These are phyloP conservation scores for Melampsora occidentalis DNA, from an alignment of 1,284 basidiomycete genomes.

Conservation along the genomic window DNA sequence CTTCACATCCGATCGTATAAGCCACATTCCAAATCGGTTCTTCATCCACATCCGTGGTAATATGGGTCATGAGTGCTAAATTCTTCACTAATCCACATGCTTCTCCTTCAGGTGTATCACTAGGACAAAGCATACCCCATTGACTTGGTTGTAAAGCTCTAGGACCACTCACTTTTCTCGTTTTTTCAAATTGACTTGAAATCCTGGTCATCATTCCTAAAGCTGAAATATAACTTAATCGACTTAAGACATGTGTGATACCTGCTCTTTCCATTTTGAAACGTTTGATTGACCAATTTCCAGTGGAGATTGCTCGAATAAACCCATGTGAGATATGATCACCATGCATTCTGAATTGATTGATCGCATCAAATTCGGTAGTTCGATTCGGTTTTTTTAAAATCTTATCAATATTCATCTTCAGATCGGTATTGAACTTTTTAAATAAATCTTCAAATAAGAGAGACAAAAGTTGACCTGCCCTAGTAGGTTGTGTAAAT, in stretches of 20 bases:
- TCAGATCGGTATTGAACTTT: slow-evolving; percentile 95
- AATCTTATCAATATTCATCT: slow-evolving; percentile 94
- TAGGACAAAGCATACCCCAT: slow-evolving; percentile 98
- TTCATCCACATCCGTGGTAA: slow-evolving; percentile 98
- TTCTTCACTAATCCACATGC: slow-evolving; percentile 99
- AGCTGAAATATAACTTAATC: slow-evolving; percentile 93
- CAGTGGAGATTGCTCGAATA: slow-evolving; percentile 95
- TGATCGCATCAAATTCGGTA: slow-evolving; percentile 91
- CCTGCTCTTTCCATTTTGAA: slow-evolving; percentile 99
- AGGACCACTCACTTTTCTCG: slow-evolving; percentile 95
- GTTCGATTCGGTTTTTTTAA: slow-evolving; percentile 95
- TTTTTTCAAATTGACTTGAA: slow-evolving; percentile 98
- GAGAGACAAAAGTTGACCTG: slow-evolving; percentile 90
- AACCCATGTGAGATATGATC: slow-evolving; percentile 96
- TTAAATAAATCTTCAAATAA: slow-evolving; percentile 99
- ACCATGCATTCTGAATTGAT: slow-evolving; percentile 76
- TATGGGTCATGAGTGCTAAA: slow-evolving; percentile 98
- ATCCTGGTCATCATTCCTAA: slow-evolving; percentile 99
- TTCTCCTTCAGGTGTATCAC: slow-evolving; percentile 99
- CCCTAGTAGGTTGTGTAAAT: slow-evolving; percentile 59
- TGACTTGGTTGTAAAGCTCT: slow-evolving; percentile 95
- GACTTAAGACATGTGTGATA: slow-evolving; percentile 94
- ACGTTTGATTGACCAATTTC: slow-evolving; percentile 98
- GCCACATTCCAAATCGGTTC: slow-evolving; percentile 84
- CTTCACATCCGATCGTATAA: slow-evolving; percentile 80